Evolutionary conservation across 495 filamentous ascomycete species (phyloP), one percentile per base, ranked within the genome.

Genomic region (Parathielavia hyrcaniae): DNA sequence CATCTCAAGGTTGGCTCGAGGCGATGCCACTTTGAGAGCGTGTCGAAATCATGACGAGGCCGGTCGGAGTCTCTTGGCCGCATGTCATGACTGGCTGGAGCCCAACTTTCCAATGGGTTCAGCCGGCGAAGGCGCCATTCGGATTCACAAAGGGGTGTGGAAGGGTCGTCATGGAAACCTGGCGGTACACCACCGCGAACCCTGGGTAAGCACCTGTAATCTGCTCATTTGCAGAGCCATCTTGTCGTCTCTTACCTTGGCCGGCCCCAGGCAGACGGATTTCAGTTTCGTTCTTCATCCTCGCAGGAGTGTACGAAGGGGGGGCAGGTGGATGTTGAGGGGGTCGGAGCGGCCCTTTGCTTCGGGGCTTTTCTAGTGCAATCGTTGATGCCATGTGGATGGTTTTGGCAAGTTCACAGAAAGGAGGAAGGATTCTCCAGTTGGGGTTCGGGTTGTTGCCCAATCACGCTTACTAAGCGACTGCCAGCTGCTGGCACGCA

Each of bases 141-240:
- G 63, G 60, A 19, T 63, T 59, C 17, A 67, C 63, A 50, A 67
- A 63, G 2, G 60, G 65, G 22, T 65, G 65, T 11, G 57, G 49
- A 10, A 65, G 34, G 1, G 32, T 34, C 13, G 51, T 56, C 26
- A 62, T 9, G 13, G 53, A 61, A 0, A 60, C 22, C 19, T 66
- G 52, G 16, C 45, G 56, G 40, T 38, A 30, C 40, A 50, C 40
- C 13, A 41, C 44, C 58, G 49, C 17, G 32, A 48, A n/a, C 41
- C 20, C 19, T 20, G 13, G 11, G 12, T 56, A 41, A 59, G 53
- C 39, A 43, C 20, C 26, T 16, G 40, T 10, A 26, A 19, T 2
- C 23, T 38, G 11, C 16, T 30, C 20, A 12, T 32, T 13, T 14
- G 8, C 8, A 34, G 16, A 39, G 16, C 16, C 2, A 12, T n/a